Evolutionary conservation across 306 rosid species (phyloP).

Genomic region (Argentina anserina): DNA sequence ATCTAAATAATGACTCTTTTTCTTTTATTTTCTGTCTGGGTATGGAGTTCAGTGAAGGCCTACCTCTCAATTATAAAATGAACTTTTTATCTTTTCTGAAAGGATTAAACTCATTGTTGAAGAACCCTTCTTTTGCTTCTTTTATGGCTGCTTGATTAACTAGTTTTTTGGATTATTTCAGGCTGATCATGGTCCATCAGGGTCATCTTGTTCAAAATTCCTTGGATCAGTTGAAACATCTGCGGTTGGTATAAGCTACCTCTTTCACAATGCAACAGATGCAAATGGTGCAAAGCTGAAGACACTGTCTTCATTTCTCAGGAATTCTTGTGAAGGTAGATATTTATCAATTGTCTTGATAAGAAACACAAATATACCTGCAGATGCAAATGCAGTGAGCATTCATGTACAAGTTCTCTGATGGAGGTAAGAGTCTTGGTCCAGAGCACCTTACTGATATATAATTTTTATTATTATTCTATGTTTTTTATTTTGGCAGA

Average conservation of each 20-base stretch:
- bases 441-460: neutral
- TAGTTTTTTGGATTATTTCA: slow-evolving; percentile 8
- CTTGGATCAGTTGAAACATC: slow-evolving; percentile 66
- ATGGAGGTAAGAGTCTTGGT: slow-evolving; percentile 51
- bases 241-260: slow-evolving; percentile 77
- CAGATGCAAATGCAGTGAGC: slow-evolving; percentile 72
- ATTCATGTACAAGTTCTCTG: slow-evolving; percentile 46
- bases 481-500: neutral
- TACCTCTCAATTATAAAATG: neutral
- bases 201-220: slow-evolving; percentile 32
- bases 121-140: slow-evolving; percentile 1
- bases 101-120: neutral
- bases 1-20: neutral
- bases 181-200: slow-evolving; percentile 32
- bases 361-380: slow-evolving; percentile 58
- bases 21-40: neutral
- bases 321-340: slow-evolving; percentile 40
- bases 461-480: neutral
- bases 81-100: neutral
- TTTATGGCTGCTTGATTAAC: slow-evolving; percentile 14
- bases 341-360: slow-evolving; percentile 43
- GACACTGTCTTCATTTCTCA: slow-evolving; percentile 55
- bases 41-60: neutral
- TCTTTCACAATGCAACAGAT: slow-evolving; percentile 53
- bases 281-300: slow-evolving; percentile 53